These are phyloP conservation scores for Nicotiana undulata DNA, from an alignment of 257 asterid genomes.

Conservation along the genomic window DNA sequence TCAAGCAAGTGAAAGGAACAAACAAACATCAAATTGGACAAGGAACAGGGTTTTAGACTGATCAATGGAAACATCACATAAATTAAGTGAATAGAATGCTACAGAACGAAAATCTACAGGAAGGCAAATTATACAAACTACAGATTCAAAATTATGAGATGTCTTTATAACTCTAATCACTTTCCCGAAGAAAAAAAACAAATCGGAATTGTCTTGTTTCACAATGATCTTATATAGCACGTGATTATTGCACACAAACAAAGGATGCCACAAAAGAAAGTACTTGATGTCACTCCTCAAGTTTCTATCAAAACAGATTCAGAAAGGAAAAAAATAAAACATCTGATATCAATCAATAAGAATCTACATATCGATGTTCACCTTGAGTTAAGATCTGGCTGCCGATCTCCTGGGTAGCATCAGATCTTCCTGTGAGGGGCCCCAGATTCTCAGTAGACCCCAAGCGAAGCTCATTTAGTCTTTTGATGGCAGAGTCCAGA, in stretches of 20 bases:
- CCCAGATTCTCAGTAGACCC: constrained; percentile 35
- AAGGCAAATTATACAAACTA: not conserved
- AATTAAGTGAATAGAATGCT: not conserved
- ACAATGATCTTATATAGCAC: not conserved
- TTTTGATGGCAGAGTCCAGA: constrained; percentile 76
- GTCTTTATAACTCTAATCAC: not conserved
- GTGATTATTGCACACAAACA: not conserved
- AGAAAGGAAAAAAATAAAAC: not conserved
- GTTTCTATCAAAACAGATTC: not conserved
- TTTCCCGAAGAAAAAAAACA: not conserved
- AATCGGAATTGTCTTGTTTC: not conserved
- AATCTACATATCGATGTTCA: constrained; percentile 3
- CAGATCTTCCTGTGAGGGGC: constrained; percentile 34
- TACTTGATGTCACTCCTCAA: constrained; percentile 1
- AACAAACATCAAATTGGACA: not conserved
- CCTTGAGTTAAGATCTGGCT: constrained; percentile 37
- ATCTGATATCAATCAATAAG: not conserved
- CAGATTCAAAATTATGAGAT: not conserved
- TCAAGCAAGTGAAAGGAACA: not conserved
- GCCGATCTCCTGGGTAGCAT: constrained; percentile 27
- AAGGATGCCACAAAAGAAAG: not conserved
- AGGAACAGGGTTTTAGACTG: not conserved
- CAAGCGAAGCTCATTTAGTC: constrained; percentile 73
- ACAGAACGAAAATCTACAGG: not conserved
- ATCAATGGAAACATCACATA: not conserved